Evolutionary conservation across 2,329 filamentous ascomycete genomes (phyloP), one percentile per base, ranked within the genome.

Genomic region (Colletotrichum tropicicola): DNA sequence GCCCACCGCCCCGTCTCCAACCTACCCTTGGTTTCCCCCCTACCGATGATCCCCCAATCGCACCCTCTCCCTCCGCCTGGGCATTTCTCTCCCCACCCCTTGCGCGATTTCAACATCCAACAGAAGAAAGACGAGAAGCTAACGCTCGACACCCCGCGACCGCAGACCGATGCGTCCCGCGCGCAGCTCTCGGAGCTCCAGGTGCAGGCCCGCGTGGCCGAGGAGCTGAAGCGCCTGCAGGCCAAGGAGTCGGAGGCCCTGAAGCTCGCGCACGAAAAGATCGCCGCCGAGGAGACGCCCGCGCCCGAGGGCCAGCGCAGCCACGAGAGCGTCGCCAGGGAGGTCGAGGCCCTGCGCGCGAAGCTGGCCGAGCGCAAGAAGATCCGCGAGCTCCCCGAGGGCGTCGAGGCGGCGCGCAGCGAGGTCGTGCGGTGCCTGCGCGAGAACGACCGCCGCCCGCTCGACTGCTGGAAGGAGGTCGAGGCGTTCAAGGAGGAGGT

Each of bases 401-500:
- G 82, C 53, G 89, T 97, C 51, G 89, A 93, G 79, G 86, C 84
- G 75, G 92, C 94, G 19, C 91, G 93, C 78, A 83, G 87, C 70
- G 88, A 90, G 65, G 89, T 98, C 59, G 88, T 96, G 68, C 86
- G 87, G 72, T 98, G 95, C 77, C 83, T 98, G 83, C 85, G 92
- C 67, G 85, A 91, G 73, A 91, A 98, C 78, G 94, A 98, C 79
- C 86, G 93, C 69, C 87, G 93, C 77, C 94, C 95, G 76, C 83
- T 98, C 75, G 92, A 98, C 83, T 98, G 95, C 86, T 98, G 92
- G 92, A 87, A 90, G 79, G 94, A 98, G 86, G 93, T 98, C 23
- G 91, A 97, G 82, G 85, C 84, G 19, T 98, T 98, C 79, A 97
- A 94, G 87, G 86, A 87, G 72, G 93, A 97, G 84, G 94, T 98